phyloP scores from a whole-genome alignment of 177 flowering plant genomes.

The Tripterygium wilfordii region DNA sequence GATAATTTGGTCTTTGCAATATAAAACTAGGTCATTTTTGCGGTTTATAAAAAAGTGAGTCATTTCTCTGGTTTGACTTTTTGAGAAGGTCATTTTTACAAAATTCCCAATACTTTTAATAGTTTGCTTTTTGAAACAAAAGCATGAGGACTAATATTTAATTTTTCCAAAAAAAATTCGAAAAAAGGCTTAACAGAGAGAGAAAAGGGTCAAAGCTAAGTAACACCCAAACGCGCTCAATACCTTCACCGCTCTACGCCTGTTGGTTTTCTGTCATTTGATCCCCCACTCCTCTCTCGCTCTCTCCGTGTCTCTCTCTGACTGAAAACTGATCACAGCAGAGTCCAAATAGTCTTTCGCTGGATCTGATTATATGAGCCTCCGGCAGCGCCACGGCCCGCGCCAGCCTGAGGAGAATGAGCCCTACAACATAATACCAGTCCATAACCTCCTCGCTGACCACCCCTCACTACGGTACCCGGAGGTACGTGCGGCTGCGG shows the following conservation, averaged over 20 bases:
- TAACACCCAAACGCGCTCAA: not conserved
- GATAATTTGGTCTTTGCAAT: no score
- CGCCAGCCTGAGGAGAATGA: conserved; percentile 14
- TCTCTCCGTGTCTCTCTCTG: not conserved
- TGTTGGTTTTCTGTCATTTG: not conserved
- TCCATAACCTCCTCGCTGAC: conserved; percentile 67
- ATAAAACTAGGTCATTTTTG: no score
- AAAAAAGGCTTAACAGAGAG: not conserved
- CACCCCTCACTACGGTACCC: conserved; percentile 73
- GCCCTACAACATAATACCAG: conserved; percentile 57
- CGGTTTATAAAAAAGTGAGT: no score
- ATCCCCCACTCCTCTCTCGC: not conserved
- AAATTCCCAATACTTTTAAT: no score
- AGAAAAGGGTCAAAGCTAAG: not conserved
- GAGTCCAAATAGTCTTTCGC: not conserved
- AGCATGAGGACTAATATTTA: not conserved
- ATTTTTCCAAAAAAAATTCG: not conserved
- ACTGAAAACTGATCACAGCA: not conserved
- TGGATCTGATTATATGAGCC: conserved; percentile 2
- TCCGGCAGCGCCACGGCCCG: conserved; percentile 24
- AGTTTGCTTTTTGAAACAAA: no score
- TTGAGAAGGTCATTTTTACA: no score
- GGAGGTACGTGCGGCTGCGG: conserved; percentile 65
- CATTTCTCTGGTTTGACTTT: no score
- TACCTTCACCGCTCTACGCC: not conserved